These are phyloP conservation scores for Solanum phureja DNA, from an alignment of 257 asterid species.

Conservation along the genomic window DNA sequence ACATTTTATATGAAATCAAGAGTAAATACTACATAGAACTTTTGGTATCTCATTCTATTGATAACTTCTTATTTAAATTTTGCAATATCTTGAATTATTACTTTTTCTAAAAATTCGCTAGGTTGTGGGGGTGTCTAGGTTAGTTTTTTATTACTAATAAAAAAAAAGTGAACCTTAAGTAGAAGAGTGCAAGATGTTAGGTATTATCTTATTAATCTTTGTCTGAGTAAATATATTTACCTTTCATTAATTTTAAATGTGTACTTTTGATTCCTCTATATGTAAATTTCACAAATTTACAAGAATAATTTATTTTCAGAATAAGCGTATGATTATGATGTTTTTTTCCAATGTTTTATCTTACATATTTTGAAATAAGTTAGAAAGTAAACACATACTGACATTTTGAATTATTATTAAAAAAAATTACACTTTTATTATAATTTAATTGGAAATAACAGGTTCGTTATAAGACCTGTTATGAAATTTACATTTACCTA, in stretches of 20 bases:
- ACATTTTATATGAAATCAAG: background rate
- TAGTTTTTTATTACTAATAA: no score
- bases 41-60: background rate
- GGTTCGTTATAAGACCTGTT: no score
- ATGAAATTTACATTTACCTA: background rate
- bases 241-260: background rate
- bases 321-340: background rate
- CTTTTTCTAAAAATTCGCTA: background rate
- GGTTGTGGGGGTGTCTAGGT: background rate
- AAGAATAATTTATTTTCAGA: background rate
- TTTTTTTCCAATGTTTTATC: no score
- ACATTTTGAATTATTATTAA: no score
- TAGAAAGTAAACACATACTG: background rate
- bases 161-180: background rate
- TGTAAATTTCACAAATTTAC: background rate
- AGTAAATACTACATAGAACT: background rate
- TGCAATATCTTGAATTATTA: no score
- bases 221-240: background rate
- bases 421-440: no score
- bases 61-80: background rate
- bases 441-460: no score
- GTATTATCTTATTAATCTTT: background rate
- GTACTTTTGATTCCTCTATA: background rate
- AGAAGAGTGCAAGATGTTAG: background rate
- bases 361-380: no score